Conservation (phyloP, 75 land plant genomes). For the Adiantum capillusveneris region DNA sequence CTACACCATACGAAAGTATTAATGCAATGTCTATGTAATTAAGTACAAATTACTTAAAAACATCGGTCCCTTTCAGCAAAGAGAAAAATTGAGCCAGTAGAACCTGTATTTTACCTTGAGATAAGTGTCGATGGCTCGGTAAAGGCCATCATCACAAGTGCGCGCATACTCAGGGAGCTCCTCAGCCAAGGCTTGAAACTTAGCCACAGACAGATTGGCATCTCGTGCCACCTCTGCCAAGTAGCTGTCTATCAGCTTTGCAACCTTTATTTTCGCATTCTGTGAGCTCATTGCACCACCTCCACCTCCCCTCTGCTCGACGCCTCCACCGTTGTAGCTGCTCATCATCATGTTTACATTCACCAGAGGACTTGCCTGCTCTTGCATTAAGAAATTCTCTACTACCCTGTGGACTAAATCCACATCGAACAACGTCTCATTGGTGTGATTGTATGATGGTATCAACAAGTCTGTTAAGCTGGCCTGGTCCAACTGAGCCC, state of each 20-base stretch:
- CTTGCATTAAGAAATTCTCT: constrained; percentile 26
- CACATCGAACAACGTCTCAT: constrained; percentile 54
- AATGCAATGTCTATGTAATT: no score
- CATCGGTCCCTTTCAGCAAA: no score
- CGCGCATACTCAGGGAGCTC: constrained; percentile 56
- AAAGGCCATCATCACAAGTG: constrained; percentile 56
- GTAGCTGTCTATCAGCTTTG: constrained; percentile 57
- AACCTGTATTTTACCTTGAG: no score
- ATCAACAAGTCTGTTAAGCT: constrained; percentile 55
- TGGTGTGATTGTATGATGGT: constrained; percentile 58
- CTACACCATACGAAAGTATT: no score
- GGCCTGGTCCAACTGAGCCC: constrained; percentile 57
- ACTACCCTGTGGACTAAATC: constrained; percentile 49
- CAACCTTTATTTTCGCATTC: constrained; percentile 38
- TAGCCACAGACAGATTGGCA: constrained; percentile 24
- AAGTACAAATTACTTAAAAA: no score
- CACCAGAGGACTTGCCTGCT: not conserved
- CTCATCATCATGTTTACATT: not conserved
- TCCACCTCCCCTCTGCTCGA: constrained; percentile 9
- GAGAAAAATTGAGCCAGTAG: no score
- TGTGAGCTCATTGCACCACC: constrained; percentile 6
- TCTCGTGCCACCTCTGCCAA: constrained; percentile 71
- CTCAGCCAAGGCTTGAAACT: constrained; percentile 46
- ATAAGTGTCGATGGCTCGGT: constrained; percentile 72
- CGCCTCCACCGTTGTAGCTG: not conserved